Evolutionary conservation across 192 early-diverging fungal genomes (phyloP).

Genomic region (Coemansia sp.): DNA sequence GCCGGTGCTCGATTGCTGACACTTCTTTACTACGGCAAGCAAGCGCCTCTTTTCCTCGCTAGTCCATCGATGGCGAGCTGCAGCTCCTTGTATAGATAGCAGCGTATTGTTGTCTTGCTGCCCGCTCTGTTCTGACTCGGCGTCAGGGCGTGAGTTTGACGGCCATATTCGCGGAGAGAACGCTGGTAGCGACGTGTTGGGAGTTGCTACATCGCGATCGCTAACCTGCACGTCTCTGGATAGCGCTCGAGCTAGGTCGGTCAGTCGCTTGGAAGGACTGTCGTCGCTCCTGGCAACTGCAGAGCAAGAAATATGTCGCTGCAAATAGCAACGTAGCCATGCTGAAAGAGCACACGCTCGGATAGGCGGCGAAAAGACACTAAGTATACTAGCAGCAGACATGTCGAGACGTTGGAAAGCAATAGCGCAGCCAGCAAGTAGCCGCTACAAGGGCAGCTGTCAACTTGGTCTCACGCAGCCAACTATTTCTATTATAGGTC

Average conservation of each 20-base stretch:
- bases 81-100: neutral
- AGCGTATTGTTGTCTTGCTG: neutral
- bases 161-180: constrained; percentile 1
- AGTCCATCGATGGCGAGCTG: constrained; percentile 1
- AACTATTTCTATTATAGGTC: neutral
- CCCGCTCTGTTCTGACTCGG: neutral
- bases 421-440: neutral
- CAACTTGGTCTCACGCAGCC: too few species aligned
- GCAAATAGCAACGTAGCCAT: neutral
- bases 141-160: neutral
- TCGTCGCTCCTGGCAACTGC: neutral
- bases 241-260: neutral
- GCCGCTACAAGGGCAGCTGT: neutral
- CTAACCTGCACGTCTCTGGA: neutral
- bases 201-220: neutral
- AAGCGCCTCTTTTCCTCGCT: constrained; percentile 1
- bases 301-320: neutral
- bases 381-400: neutral
- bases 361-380: neutral
- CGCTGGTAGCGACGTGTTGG: neutral
- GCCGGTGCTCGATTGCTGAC: constrained; percentile 4
- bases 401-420: neutral
- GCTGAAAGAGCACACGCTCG: neutral
- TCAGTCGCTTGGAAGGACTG: neutral
- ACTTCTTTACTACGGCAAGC: neutral